phyloP scores from a whole-genome alignment of 495 filamentous ascomycete species.

The Penicillium malachiteum region DNA sequence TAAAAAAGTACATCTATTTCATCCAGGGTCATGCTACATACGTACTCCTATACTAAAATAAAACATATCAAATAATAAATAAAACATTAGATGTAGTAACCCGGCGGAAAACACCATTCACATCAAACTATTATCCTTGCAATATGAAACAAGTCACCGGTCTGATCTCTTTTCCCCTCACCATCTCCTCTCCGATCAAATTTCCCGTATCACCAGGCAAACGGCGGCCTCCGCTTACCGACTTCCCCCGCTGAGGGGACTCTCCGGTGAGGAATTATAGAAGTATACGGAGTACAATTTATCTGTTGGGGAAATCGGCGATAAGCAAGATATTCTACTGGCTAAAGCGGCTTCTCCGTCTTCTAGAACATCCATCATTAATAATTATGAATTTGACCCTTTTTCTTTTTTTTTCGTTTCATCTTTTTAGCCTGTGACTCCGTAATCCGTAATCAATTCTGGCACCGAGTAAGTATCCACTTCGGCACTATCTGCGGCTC shows the following conservation, averaged over 20 bases:
- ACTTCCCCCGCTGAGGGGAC: background rate
- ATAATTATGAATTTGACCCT: background rate
- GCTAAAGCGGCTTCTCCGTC: background rate
- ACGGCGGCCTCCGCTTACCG: constrained; percentile 27
- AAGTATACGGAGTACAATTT: no score
- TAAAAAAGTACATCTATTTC: background rate
- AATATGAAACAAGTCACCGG: constrained; percentile 8
- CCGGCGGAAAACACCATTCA: constrained; percentile 29
- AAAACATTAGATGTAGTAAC: no score
- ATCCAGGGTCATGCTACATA: no score
- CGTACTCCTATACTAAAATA: no score
- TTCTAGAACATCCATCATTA: background rate
- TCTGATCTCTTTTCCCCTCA: background rate
- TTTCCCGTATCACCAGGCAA: background rate
- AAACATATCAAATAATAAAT: no score
- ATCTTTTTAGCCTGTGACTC: background rate
- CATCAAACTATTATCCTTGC: constrained; percentile 8
- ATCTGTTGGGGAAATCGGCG: no score
- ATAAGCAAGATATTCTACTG: background rate
- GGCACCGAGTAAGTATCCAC: constrained; percentile 19
- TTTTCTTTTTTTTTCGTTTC: background rate
- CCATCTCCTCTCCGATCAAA: constrained; percentile 14
- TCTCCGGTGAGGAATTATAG: no score
- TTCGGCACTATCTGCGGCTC: constrained; percentile 35
- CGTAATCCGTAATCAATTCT: constrained; percentile 1